Evolutionary conservation across 2,329 filamentous ascomycete genomes (phyloP).

Genomic region (Colletotrichum sp.): DNA sequence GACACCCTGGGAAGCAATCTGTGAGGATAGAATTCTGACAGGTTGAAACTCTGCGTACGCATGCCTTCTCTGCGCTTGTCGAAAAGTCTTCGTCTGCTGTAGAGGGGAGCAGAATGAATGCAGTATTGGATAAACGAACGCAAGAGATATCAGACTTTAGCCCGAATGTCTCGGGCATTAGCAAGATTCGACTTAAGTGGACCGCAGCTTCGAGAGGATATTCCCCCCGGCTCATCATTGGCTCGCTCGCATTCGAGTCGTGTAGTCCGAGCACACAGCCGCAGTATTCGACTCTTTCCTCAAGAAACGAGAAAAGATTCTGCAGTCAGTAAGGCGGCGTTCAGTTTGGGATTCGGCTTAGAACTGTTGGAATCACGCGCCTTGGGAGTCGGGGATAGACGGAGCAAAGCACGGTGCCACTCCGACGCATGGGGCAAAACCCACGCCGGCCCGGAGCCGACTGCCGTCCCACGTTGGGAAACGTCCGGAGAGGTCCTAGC

Average conservation of each 20-base stretch:
- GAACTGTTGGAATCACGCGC: accelerated
- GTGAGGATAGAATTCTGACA: too few relatives aligned
- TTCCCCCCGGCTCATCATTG: not conserved
- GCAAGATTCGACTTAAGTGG: too few relatives aligned
- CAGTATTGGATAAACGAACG: too few relatives aligned
- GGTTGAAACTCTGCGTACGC: too few relatives aligned
- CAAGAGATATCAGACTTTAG: not conserved
- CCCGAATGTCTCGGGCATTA: too few relatives aligned
- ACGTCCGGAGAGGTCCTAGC: not conserved
- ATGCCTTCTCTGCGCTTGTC: not conserved
- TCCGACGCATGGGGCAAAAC: not conserved
- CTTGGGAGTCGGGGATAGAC: not conserved
- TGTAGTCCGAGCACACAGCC: not conserved
- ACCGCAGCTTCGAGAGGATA: not conserved
- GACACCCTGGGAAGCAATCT: too few relatives aligned
- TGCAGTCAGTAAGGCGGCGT: accelerated
- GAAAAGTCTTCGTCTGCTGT: accelerated
- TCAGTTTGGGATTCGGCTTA: not conserved
- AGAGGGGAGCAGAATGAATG: not conserved
- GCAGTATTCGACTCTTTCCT: accelerated
- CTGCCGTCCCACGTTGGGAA: not conserved
- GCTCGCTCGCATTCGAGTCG: not conserved
- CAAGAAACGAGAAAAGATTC: not conserved
- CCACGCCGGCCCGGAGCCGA: not conserved
- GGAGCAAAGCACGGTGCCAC: not conserved